Percentiles rank a stretch among this genome's conserved stretches.
Evolutionary conservation across 2,329 filamentous ascomycete genomes (phyloP).

Genomic region (Fusarium anguioides): DNA sequence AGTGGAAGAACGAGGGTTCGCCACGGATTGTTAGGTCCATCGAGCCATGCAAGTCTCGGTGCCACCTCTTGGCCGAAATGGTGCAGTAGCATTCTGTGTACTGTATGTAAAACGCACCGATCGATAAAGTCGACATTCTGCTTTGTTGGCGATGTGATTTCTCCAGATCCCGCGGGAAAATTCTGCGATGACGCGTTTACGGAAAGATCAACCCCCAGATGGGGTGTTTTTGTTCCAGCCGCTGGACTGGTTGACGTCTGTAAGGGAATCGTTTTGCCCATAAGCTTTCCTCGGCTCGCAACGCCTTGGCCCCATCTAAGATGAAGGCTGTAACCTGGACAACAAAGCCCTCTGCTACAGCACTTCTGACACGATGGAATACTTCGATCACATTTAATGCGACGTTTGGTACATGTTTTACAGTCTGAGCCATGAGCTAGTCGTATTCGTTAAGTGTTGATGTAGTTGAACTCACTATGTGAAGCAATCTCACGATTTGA

Average conservation of each 20-base stretch:
- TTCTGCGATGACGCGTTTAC: not conserved
- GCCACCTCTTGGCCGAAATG: slow-evolving; percentile 2
- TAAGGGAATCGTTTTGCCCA: not conserved
- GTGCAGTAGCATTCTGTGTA: not conserved
- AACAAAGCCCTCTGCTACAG: not conserved
- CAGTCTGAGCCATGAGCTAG: not conserved
- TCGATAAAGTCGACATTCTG: not conserved
- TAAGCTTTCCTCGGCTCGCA: not conserved
- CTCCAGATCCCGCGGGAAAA: accelerated
- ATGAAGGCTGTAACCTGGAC: not conserved
- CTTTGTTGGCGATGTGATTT: not conserved
- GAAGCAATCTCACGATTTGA: not conserved
- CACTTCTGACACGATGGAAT: not conserved
- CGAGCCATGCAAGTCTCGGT: not conserved
- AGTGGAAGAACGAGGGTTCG: slow-evolving; percentile 1
- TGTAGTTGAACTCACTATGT: not conserved
- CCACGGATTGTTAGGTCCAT: slow-evolving; percentile 1
- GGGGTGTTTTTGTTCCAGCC: too few species aligned
- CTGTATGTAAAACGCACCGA: not conserved
- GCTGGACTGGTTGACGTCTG: too few species aligned
- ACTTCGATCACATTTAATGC: slow-evolving; percentile 2
- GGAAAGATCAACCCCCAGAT: too few species aligned
- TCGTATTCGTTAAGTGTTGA: too few species aligned
- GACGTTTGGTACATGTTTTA: not conserved
- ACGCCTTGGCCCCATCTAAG: slow-evolving; percentile 12